Evolutionary conservation across 1,284 basidiomycete species (phyloP).

Genomic region (Leccinum griseonigrum): DNA sequence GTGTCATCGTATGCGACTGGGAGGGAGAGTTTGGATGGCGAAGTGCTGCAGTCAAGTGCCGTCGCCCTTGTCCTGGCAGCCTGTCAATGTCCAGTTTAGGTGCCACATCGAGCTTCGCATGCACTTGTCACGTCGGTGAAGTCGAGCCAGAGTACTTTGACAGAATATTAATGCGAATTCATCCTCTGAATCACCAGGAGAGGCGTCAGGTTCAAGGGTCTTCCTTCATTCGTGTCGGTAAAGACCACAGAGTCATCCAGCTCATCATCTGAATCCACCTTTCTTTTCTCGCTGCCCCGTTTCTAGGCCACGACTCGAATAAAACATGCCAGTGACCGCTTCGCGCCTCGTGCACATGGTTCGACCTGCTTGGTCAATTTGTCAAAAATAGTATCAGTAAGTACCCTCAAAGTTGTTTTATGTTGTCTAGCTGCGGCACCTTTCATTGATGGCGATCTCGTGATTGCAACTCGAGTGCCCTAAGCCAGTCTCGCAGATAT

Average conservation of each 20-base stretch:
- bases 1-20: too few species aligned
- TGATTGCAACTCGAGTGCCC: slow-evolving; percentile 62
- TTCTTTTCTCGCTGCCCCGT: slow-evolving; percentile 46
- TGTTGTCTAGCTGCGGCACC: slow-evolving; percentile 10
- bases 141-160: slow-evolving; percentile 21
- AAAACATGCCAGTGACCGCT: slow-evolving; percentile 50
- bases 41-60: too few species aligned
- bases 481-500: slow-evolving; percentile 84
- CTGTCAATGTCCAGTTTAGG: too few species aligned
- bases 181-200: slow-evolving; percentile 33
- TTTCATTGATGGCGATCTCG: slow-evolving; percentile 24
- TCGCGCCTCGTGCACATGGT: slow-evolving; percentile 40
- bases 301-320: slow-evolving; percentile 48
- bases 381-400: too few species aligned
- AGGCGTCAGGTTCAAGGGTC: slow-evolving; percentile 36
- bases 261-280: slow-evolving; percentile 52
- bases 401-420: slow-evolving; percentile 21
- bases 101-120: too few species aligned
- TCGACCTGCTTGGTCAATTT: slow-evolving; percentile 31
- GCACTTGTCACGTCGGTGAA: slow-evolving; percentile 11
- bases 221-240: slow-evolving; percentile 44
- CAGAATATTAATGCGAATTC: slow-evolving; percentile 33
- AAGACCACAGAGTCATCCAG: slow-evolving; percentile 49
- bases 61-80: too few species aligned
- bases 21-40: too few species aligned